phyloP scores from a whole-genome alignment of 495 filamentous ascomycete genomes.

The Pseudoneurospora amorphoporcata region DNA sequence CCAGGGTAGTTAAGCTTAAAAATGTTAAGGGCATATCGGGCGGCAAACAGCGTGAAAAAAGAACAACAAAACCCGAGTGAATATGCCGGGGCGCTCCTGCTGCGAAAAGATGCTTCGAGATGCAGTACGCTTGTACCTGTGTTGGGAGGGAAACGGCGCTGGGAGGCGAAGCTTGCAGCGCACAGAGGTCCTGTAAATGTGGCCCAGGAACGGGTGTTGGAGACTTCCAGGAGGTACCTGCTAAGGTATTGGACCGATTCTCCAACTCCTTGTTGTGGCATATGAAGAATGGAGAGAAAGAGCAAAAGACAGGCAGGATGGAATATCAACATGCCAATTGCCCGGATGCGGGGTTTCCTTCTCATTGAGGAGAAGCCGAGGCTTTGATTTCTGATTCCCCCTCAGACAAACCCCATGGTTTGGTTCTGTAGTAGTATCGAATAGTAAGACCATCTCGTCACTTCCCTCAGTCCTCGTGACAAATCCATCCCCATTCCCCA shows the following conservation, averaged over 20 bases:
- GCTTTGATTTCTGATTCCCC: neutral
- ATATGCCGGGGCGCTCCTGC: neutral
- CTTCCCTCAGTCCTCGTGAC: neutral
- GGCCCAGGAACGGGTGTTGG: neutral
- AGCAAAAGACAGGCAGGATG: neutral
- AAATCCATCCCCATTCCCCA: neutral
- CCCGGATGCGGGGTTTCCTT: neutral
- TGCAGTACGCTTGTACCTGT: slow-evolving; percentile 1
- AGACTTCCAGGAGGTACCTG: neutral
- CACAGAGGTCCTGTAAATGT: slow-evolving; percentile 27
- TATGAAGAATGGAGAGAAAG: neutral
- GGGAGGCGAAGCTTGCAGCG: neutral
- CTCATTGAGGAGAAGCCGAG: neutral
- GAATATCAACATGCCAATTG: neutral
- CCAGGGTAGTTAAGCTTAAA: slow-evolving; percentile 6
- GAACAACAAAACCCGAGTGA: neutral
- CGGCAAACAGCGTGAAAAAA: slow-evolving; percentile 9
- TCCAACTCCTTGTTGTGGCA: neutral
- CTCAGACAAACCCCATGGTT: neutral
- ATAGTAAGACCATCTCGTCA: neutral
- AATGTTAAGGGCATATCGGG: slow-evolving; percentile 19
- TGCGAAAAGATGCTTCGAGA: slow-evolving; percentile 4
- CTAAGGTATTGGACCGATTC: neutral
- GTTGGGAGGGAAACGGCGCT: neutral
- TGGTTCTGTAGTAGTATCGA: neutral